Evolutionary conservation across 441 rosid genomes (phyloP).

Genomic region (Gossypium davidsonii): DNA sequence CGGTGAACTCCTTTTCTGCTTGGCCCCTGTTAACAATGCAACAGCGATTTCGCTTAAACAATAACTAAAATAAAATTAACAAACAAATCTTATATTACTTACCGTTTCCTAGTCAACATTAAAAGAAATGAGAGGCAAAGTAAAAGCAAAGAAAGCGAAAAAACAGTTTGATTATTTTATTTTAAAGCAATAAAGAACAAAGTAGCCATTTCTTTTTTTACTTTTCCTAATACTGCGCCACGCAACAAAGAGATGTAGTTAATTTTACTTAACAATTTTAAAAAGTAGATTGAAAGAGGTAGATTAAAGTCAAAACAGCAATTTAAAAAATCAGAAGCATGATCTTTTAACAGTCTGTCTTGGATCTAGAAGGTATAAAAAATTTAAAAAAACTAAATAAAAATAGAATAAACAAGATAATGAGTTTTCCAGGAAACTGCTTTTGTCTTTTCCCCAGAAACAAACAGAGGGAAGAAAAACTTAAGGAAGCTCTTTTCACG

Average conservation of each 20-base stretch:
- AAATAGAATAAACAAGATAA: neutral
- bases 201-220: conserved; percentile 16
- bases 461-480: conserved; percentile 6
- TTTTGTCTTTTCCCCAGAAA: conserved; percentile 12
- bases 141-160: conserved; percentile 11
- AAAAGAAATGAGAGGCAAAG: conserved; percentile 19
- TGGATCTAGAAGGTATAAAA: conserved; percentile 16
- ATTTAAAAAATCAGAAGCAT: neutral
- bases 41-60: neutral
- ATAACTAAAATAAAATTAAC: neutral
- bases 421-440: neutral
- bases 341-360: conserved; percentile 8
- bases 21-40: conserved; percentile 55
- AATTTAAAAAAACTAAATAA: neutral
- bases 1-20: conserved; percentile 90
- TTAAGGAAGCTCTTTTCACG: neutral
- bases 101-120: neutral
- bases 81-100: neutral
- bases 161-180: neutral
- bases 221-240: conserved; percentile 18
- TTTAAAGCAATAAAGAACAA: conserved; percentile 29
- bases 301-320: neutral
- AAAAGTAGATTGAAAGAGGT: neutral
- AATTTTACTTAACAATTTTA: neutral
- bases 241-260: neutral